phyloP scores from a whole-genome alignment of 441 rosid species.

The Raphanus hybrid region DNA sequence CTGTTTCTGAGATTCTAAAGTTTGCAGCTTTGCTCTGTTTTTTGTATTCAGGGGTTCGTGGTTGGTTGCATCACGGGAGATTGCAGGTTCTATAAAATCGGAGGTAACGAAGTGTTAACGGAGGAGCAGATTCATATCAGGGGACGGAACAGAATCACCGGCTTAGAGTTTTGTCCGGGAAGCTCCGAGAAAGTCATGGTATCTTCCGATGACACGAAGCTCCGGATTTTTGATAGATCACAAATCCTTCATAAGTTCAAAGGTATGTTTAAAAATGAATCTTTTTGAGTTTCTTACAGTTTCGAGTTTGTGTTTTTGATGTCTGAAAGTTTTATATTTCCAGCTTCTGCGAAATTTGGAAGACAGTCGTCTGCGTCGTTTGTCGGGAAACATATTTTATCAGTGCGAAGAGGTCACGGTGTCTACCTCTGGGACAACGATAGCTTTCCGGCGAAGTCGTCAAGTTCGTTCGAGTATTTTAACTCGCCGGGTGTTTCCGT shows the following conservation, averaged over 20 bases:
- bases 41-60: slow-evolving; percentile 62
- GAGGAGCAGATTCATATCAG: slow-evolving; percentile 52
- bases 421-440: slow-evolving; percentile 79
- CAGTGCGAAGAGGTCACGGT: slow-evolving; percentile 75
- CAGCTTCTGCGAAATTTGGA: slow-evolving; percentile 69
- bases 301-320: slow-evolving; percentile 4
- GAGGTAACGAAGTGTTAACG: slow-evolving; percentile 62
- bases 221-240: slow-evolving; percentile 46
- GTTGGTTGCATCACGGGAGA: slow-evolving; percentile 72
- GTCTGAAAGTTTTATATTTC: not conserved
- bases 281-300: not conserved
- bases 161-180: slow-evolving; percentile 74
- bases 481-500: slow-evolving; percentile 61
- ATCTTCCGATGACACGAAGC: slow-evolving; percentile 77
- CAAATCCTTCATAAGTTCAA: slow-evolving; percentile 65
- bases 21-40: not conserved
- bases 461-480: slow-evolving; percentile 74
- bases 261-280: slow-evolving; percentile 49
- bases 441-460: slow-evolving; percentile 49
- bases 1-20: slow-evolving; percentile 2
- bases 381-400: slow-evolving; percentile 74
- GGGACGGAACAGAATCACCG: slow-evolving; percentile 73
- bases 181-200: slow-evolving; percentile 62
- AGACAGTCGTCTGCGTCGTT: slow-evolving; percentile 86
- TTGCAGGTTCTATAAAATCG: slow-evolving; percentile 69